Evolutionary conservation across 2,329 filamentous ascomycete genomes (phyloP).

Genomic region (Berkeleyomyces rouxiae): DNA sequence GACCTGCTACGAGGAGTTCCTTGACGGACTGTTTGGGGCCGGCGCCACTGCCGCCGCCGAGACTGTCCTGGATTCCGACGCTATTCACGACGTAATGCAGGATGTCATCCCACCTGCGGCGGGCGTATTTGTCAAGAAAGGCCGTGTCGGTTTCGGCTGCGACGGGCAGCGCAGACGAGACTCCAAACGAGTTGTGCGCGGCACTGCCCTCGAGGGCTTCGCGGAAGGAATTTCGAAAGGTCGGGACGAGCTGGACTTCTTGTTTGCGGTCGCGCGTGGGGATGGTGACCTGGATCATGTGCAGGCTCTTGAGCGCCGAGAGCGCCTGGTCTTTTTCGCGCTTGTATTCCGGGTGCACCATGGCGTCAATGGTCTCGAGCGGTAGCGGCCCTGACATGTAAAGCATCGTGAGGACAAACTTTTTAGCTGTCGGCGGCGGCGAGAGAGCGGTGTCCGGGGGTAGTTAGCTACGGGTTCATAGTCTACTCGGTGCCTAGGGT

Average conservation of each 20-base stretch:
- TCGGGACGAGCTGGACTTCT: conserved; percentile 60
- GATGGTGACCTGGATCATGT: conserved; percentile 57
- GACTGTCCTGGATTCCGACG: conserved; percentile 34
- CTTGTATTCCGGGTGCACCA: conserved; percentile 54
- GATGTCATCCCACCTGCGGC: conserved; percentile 87
- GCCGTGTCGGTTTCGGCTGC: conserved; percentile 47
- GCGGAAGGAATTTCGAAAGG: conserved; percentile 70
- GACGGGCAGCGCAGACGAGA: conserved; percentile 52
- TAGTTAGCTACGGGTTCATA: not conserved
- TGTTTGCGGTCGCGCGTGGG: conserved; percentile 45
- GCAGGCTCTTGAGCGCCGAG: conserved; percentile 64
- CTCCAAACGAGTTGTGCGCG: conserved; percentile 74
- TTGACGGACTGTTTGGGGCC: conserved; percentile 65
- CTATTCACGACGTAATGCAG: conserved; percentile 85
- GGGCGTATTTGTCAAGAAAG: conserved; percentile 72
- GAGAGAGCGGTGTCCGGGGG: not conserved
- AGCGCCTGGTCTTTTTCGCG: conserved; percentile 60
- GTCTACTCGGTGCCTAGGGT: not conserved
- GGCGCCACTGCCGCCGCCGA: conserved; percentile 29
- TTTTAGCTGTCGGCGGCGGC: conserved; percentile 51
- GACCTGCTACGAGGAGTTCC: conserved; percentile 62
- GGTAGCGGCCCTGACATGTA: conserved; percentile 73
- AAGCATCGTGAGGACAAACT: conserved; percentile 85
- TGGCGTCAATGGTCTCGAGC: conserved; percentile 65
- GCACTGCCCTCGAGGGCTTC: conserved; percentile 79